Conservation (phyloP, 805 yeast species). For the Danielia oregonensis region DNA sequence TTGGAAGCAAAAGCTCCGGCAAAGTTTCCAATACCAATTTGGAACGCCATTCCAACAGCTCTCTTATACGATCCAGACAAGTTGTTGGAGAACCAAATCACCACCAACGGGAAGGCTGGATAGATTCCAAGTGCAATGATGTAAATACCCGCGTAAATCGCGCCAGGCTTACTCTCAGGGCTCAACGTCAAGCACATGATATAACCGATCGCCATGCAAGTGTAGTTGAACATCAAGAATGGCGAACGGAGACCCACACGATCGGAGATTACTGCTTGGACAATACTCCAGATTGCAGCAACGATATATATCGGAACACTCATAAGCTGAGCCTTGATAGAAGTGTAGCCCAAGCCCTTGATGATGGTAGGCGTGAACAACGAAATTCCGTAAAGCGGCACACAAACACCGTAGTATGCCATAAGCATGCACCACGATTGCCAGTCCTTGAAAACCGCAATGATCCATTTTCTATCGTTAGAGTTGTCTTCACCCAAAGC, state of each 20-base stretch:
- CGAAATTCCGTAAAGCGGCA: slow-evolving; percentile 36
- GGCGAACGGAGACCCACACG: slow-evolving; percentile 26
- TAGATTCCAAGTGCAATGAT: slow-evolving; percentile 28
- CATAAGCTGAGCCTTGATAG: slow-evolving; percentile 39
- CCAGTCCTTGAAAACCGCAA: slow-evolving; percentile 23
- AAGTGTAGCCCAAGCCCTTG: slow-evolving; percentile 40
- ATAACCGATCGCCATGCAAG: slow-evolving; percentile 31
- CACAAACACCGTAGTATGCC: slow-evolving; percentile 25
- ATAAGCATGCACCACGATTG: slow-evolving; percentile 26
- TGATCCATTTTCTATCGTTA: slow-evolving; percentile 10
- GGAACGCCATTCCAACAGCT: slow-evolving; percentile 38
- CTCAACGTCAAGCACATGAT: slow-evolving; percentile 24
- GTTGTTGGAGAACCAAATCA: slow-evolving; percentile 36
- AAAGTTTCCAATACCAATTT: slow-evolving; percentile 37
- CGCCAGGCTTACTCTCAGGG: slow-evolving; percentile 19
- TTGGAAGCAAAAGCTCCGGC: slow-evolving; percentile 35
- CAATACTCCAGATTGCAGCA: slow-evolving; percentile 27
- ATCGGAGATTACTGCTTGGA: slow-evolving; percentile 24
- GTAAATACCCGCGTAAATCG: slow-evolving; percentile 29
- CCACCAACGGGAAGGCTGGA: slow-evolving; percentile 27
- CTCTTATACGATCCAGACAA: slow-evolving; percentile 33
- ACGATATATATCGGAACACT: slow-evolving; percentile 42
- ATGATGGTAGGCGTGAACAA: slow-evolving; percentile 45
- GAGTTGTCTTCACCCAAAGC: slow-evolving; percentile 11
- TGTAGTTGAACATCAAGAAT: slow-evolving; percentile 20